These are phyloP conservation scores for Crithidia mellificae DNA, from an alignment of 208 protist species.

Conservation along the genomic window DNA sequence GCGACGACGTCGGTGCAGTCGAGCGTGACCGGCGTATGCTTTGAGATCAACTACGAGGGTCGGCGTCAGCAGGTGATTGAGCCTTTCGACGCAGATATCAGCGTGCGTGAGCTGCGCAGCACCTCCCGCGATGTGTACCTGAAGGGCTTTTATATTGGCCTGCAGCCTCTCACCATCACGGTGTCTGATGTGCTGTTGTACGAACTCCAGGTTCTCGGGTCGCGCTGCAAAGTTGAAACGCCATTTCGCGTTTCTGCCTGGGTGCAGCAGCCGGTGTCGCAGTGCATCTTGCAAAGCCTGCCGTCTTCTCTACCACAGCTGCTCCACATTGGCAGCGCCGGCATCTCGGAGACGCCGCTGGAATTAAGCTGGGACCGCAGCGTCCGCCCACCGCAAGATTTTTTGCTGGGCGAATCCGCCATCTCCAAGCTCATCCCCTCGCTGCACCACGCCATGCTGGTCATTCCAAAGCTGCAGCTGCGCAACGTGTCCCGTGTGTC, in stretches of 20 bases:
- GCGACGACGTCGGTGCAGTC: conserved; percentile 47
- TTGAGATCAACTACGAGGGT: conserved; percentile 43
- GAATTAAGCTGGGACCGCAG: conserved; percentile 64
- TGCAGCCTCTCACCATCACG: conserved; percentile 48
- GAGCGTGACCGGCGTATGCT: conserved; percentile 38
- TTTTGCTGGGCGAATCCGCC: conserved; percentile 47
- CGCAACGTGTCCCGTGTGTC: conserved; percentile 42
- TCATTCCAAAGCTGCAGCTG: conserved; percentile 45
- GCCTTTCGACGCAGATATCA: conserved; percentile 49
- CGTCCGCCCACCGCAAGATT: conserved; percentile 47
- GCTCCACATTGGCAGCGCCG: conserved; percentile 33
- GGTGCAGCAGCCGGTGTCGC: not conserved
- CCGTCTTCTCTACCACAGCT: conserved; percentile 18
- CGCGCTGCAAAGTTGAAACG: conserved; percentile 18
- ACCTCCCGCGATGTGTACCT: conserved; percentile 27
- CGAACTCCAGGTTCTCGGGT: conserved; percentile 41
- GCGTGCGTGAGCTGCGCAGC: conserved; percentile 40
- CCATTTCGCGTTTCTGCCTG: conserved; percentile 8
- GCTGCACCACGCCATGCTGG: conserved; percentile 52
- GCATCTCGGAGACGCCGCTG: conserved; percentile 40
- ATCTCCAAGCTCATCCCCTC: conserved; percentile 55
- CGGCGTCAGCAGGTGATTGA: conserved; percentile 37
- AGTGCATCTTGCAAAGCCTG: conserved; percentile 11
- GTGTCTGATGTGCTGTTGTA: conserved; percentile 64
- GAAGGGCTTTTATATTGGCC: conserved; percentile 37